Evolutionary conservation across 2,329 filamentous ascomycete genomes (phyloP), one percentile per base, ranked within the genome.

Genomic region (Hortaea sp.): DNA sequence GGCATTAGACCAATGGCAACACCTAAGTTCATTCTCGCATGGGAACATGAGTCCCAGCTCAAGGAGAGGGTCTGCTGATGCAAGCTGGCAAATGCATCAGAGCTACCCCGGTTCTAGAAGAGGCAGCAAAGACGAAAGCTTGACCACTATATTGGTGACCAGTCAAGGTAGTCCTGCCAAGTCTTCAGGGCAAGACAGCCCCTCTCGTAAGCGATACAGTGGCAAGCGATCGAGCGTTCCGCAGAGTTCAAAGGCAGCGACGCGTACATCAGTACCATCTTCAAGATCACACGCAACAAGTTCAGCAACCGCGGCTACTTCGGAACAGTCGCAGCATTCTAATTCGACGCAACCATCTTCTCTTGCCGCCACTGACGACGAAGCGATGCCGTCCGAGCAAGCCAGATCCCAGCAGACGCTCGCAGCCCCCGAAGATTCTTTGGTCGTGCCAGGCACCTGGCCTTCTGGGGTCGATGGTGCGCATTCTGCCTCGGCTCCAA

Each of bases 61-160:
- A 9, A 49, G 63, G 42, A 52, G 63, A 48, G 62, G 62, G 5
- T 64, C 62, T 29, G 57, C 58, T n/a, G 63, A 66, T 48, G 61
- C 63, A 10, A 50, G 54, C 11, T 56, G 53, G 55, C 59, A 60
- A 34, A 46, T 62, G 10, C 57, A 62, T 30, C 60, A 62, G 42
- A 61, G 57, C 39, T 61, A 61, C 41, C 56, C 61, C 5, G 48
- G 54, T 6, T 63, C 61, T 9, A 45, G 61, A 43, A 49, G 61
- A 41, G 60, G 61, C 29, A 63, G 60, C 52, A 63, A 63, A 47
- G 61, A 63, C 39, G 61, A 63, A 42, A 62, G 59, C 41, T 49
- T 63, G 41, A 63, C 61, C 7, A 63, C 61, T 4, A 64, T 64
- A 30, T 48, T 64, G 43, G 58, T 64, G 42, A 62, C 61, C 37